phyloP scores from a whole-genome alignment of 2,329 filamentous ascomycete species.

The Fusarium secorum region DNA sequence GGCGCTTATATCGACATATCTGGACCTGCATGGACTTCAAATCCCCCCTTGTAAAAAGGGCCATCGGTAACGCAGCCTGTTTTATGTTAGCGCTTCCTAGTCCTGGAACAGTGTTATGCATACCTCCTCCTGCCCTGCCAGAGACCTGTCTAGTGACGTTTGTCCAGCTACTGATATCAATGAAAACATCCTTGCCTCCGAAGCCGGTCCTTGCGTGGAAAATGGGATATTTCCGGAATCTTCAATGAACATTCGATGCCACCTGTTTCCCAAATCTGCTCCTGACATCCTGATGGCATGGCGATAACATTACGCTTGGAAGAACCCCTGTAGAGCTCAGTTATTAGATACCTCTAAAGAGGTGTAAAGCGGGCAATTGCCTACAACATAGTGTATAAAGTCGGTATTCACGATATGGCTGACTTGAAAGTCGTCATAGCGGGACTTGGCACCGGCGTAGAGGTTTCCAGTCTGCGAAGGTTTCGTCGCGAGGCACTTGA shows the following conservation, averaged over 20 bases:
- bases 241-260: background rate
- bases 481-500: background rate
- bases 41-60: background rate
- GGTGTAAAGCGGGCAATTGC: accelerated
- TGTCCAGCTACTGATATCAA: background rate
- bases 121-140: background rate
- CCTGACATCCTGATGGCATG: too few relatives aligned
- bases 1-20: accelerated
- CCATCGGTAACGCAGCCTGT: background rate
- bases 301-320: background rate
- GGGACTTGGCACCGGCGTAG: background rate
- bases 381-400: background rate
- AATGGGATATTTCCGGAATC: accelerated
- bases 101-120: accelerated
- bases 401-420: background rate
- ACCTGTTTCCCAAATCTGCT: background rate
- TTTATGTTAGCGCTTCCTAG: accelerated
- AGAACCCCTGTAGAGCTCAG: background rate
- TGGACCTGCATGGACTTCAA: background rate
- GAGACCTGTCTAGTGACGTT: accelerated
- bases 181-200: accelerated
- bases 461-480: background rate
- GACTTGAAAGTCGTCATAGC: background rate
- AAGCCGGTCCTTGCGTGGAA: background rate
- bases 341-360: background rate